A percentile compares a stretch with the other conserved stretches of the same genome.
phyloP scores from a whole-genome alignment of 441 rosid species.

The Euphorbia celastroides region DNA sequence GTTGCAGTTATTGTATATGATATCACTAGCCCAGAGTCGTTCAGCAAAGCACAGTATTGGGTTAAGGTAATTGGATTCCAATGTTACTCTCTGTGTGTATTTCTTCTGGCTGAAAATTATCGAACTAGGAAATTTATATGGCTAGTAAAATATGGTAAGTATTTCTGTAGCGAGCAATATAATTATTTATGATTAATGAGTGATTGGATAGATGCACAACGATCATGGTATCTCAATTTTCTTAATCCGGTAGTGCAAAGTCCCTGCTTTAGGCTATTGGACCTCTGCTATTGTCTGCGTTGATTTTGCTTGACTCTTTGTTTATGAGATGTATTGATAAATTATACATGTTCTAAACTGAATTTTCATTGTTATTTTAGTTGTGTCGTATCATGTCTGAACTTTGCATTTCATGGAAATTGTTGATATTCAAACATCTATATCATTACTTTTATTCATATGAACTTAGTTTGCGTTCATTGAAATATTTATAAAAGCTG shows the following conservation, averaged over 20 bases:
- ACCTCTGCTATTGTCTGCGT: neutral
- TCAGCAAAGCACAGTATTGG: constrained; percentile 93
- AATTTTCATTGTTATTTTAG: neutral
- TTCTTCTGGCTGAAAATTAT: neutral
- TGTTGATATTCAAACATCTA: neutral
- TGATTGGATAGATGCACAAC: neutral
- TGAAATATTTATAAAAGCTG: too few relatives aligned
- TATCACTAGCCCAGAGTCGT: constrained; percentile 93
- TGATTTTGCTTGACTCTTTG: neutral
- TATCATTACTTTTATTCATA: neutral
- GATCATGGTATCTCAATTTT: neutral
- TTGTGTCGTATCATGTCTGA: too few relatives aligned
- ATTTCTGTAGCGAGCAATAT: neutral
- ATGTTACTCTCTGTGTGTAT: neutral
- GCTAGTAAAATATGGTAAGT: neutral
- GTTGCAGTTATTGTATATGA: constrained; percentile 94
- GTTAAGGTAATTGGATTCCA: constrained; percentile 59
- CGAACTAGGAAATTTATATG: neutral
- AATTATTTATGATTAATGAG: neutral
- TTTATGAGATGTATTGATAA: neutral
- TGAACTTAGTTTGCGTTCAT: neutral
- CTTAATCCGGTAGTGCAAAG: neutral
- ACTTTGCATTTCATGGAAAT: neutral
- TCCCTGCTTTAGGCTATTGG: neutral
- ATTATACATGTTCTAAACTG: neutral